Percentiles rank a stretch among this genome's conserved stretches.
Conservation (phyloP, 148 eudicot species). For the Limonium bicolor region DNA sequence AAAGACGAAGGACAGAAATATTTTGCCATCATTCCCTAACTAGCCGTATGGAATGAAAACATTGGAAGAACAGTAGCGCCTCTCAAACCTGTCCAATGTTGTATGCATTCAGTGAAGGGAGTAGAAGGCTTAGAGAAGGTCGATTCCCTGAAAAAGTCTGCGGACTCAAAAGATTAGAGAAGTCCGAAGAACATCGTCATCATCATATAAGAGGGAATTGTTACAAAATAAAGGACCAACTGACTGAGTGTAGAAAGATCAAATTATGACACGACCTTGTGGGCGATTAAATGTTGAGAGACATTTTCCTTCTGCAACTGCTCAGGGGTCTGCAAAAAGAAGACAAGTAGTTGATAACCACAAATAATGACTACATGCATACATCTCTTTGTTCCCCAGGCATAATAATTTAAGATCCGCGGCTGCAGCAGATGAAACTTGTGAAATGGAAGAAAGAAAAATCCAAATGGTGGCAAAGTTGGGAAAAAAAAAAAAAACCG, state of each 20-base stretch:
- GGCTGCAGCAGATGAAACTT: neutral
- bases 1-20: neutral
- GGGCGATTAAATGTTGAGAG: constrained; percentile 65
- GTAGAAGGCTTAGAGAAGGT: constrained; percentile 87
- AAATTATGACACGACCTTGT: constrained; percentile 72
- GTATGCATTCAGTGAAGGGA: constrained; percentile 81
- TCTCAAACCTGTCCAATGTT: constrained; percentile 71
- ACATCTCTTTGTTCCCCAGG: too few relatives aligned
- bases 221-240: too few relatives aligned
- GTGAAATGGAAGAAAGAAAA: neutral
- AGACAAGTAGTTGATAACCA: neutral
- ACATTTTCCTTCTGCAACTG: constrained; percentile 76
- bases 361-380: too few relatives aligned
- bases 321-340: constrained; percentile 55
- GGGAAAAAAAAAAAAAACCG: too few relatives aligned
- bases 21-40: neutral
- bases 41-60: too few relatives aligned
- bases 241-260: too few relatives aligned
- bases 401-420: neutral
- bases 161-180: too few relatives aligned
- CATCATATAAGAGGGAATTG: too few relatives aligned
- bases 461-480: too few relatives aligned
- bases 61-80: neutral
- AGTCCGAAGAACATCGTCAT: too few relatives aligned
- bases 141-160: constrained; percentile 98